Base-by-base conservation (phyloP, 139 green algal genomes). In the Picochlorum sp. region DNA sequence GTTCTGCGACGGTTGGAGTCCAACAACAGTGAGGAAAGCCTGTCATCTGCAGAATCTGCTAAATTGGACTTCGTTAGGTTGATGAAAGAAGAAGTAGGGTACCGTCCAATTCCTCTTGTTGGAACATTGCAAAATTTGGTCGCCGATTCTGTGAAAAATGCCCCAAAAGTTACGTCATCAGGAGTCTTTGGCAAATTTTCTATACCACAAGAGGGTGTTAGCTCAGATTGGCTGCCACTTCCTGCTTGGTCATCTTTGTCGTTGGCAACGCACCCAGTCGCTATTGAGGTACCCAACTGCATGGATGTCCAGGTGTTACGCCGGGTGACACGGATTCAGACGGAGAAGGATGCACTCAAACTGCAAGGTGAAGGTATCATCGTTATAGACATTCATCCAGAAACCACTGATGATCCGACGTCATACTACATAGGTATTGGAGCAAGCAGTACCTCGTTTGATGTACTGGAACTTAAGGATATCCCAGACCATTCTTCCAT, bases 201-300 rank as follows among this genome's bases (percentile, higher is more conserved):
- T 10, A 30, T 85, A 14, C 60, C 65, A 0, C 16, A 37, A 32
- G 15, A 62, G 13, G 37, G 28, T 30, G 6, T 14, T 23, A 38
- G 11, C 37, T 45, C 9, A 28, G 2, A 15, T 34, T 62, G 32
- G 69, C 65, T 84, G 71, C 73, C 75, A 18, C 67, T 92, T 68
- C 86, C 86, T 15, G 66, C 79, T 54, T 92, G 82, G 82, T 83
- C 80, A 41, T 69, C 81, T 9, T 65, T 92, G 38, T 64, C 78
- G 50, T 64, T 88, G 55, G 75, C 80, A 20, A 66, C 55, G 0
- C 61, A 77, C 20, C 86, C 86, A 0, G 77, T 86, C 60, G 84
- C 75, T 0, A 57, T 92, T 1, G 56, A 52, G 1, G 26, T 92
- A 7, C 11, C 62, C 2, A 75, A 92, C 73, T 89, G 82, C 61